Percentiles rank a stretch among this genome's conserved stretches.
Evolutionary conservation across 345 rosid genomes (phyloP).

Genomic region (Physaria fendleri): DNA sequence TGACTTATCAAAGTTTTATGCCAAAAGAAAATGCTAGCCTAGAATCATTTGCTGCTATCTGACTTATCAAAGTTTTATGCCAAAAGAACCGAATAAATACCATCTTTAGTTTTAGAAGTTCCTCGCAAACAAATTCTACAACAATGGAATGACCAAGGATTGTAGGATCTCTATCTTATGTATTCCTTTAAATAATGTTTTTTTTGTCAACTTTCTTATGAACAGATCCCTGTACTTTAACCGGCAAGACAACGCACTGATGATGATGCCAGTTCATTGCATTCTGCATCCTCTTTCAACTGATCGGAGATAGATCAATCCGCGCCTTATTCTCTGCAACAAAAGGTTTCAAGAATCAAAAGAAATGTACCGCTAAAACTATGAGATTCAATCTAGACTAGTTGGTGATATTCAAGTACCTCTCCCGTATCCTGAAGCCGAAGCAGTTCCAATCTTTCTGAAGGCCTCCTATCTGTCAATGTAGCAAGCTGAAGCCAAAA

Average conservation of each 20-base stretch:
- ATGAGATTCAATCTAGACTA: not conserved
- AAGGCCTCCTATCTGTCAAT: constrained; percentile 64
- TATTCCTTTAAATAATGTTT: constrained; percentile 21
- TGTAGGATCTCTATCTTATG: constrained; percentile 18
- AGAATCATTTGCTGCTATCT: too few species aligned
- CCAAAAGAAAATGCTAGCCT: too few species aligned
- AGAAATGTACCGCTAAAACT: not conserved
- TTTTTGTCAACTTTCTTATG: constrained; percentile 19
- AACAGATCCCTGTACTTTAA: not conserved
- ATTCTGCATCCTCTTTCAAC: constrained; percentile 66
- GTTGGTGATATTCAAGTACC: constrained; percentile 38
- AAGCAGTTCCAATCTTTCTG: constrained; percentile 79
- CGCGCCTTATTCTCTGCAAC: constrained; percentile 74
- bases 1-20: too few species aligned
- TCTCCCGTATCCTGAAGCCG: constrained; percentile 72
- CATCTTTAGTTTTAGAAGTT: too few species aligned
- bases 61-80: too few species aligned
- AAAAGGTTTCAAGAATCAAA: not conserved
- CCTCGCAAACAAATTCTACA: constrained; percentile 11
- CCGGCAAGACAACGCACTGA: not conserved
- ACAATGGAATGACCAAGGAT: constrained; percentile 9
- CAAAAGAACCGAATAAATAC: too few species aligned
- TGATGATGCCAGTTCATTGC: constrained; percentile 30
- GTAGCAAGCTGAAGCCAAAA: constrained; percentile 66
- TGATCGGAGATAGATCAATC: constrained; percentile 54